A percentile compares a stretch with the other conserved stretches of the same genome.
These are phyloP conservation scores for Fusarium transvaalense DNA, from an alignment of 2,329 filamentous ascomycete species.

Conservation along the genomic window DNA sequence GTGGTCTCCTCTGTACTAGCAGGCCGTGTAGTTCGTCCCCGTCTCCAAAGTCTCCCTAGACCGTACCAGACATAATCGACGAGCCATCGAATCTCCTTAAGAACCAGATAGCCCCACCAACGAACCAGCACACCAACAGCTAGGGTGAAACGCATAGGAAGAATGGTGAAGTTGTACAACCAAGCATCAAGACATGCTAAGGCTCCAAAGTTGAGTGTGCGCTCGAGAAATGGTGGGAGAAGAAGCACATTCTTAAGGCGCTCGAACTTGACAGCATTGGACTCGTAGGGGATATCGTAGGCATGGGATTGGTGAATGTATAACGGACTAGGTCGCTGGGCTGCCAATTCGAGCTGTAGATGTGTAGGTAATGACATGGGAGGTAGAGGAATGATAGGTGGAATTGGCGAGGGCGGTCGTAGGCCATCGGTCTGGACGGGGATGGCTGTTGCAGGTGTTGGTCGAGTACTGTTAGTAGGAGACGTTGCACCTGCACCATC, in stretches of 20 bases:
- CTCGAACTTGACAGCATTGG: conserved; percentile 91
- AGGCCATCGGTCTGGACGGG: conserved; percentile 45
- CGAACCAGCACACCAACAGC: conserved; percentile 80
- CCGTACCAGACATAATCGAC: conserved; percentile 83
- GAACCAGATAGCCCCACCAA: conserved; percentile 82
- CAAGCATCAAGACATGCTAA: conserved; percentile 94
- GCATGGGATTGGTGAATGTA: conserved; percentile 72
- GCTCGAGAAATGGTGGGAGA: conserved; percentile 84
- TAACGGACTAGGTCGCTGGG: conserved; percentile 71
- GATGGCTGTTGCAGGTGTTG: conserved; percentile 46
- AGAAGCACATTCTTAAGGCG: conserved; percentile 89
- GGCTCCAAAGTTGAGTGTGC: conserved; percentile 87
- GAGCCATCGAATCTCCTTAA: conserved; percentile 79
- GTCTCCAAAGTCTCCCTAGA: conserved; percentile 80
- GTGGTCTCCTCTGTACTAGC: conserved; percentile 51
- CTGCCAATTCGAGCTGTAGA: conserved; percentile 73
- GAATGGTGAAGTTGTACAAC: conserved; percentile 95
- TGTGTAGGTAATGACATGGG: conserved; percentile 76
- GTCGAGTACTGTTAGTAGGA: conserved; percentile 25
- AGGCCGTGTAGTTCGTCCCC: conserved; percentile 61
- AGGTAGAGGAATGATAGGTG: conserved; percentile 69
- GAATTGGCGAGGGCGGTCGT: conserved; percentile 62
- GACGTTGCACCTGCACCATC: conserved; percentile 46
- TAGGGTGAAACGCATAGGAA: conserved; percentile 88
- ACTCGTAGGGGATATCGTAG: conserved; percentile 83